phyloP scores from a whole-genome alignment of 1,284 basidiomycete species.

The Tilletia walkeri region DNA sequence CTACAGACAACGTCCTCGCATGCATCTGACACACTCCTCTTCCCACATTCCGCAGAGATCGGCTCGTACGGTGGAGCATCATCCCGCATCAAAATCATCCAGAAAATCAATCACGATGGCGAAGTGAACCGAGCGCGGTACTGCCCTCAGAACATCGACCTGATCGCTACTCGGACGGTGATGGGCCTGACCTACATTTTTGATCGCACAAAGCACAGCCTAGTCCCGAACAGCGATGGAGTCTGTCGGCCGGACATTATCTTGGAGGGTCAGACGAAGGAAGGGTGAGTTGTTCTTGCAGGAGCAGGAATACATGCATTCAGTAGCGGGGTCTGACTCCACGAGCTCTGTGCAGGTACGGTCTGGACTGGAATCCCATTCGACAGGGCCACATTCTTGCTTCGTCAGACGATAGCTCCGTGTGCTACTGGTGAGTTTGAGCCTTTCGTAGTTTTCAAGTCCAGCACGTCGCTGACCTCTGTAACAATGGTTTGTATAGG shows the following conservation, averaged over 20 bases:
- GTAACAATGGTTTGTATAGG: conserved; percentile 60
- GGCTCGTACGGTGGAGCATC: conserved; percentile 63
- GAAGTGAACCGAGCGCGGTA: conserved; percentile 97
- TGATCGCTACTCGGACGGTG: conserved; percentile 91
- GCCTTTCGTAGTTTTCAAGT: neutral
- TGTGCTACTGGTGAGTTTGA: conserved; percentile 83
- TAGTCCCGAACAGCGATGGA: conserved; percentile 76
- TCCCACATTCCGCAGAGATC: conserved; percentile 35
- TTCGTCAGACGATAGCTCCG: conserved; percentile 91
- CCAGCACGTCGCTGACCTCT: neutral
- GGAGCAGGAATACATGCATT: too few species aligned
- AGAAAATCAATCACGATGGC: conserved; percentile 91
- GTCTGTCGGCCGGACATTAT: conserved; percentile 87
- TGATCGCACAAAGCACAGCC: conserved; percentile 94
- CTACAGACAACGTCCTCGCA: neutral
- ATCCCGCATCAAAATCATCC: conserved; percentile 82
- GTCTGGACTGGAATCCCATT: conserved; percentile 82
- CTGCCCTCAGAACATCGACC: conserved; percentile 96
- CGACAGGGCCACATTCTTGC: conserved; percentile 82
- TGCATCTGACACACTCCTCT: neutral
- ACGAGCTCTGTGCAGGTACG: conserved; percentile 66
- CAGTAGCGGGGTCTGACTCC: conserved; percentile 15
- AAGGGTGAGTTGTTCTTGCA: conserved; percentile 68
- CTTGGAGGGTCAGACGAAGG: conserved; percentile 82
- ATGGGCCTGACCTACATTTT: conserved; percentile 89